Evolutionary conservation across 1,139 yeast genomes (phyloP), one percentile per base, ranked within the genome.

Genomic region (Geotrichum bryndzae): DNA sequence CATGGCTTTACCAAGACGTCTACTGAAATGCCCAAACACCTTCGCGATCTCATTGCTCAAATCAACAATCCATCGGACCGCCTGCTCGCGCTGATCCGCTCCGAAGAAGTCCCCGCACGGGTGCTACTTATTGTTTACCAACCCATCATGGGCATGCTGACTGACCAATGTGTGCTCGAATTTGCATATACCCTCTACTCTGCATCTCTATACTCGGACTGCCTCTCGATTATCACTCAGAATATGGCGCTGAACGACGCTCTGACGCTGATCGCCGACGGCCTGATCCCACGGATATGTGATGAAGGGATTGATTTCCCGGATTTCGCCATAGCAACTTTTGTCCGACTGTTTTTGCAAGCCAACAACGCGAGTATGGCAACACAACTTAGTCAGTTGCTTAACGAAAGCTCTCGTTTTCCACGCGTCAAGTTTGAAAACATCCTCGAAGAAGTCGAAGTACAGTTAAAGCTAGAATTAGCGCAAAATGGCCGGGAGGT

Each of bases 61-160:
- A 46, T 60, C 8, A 33, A 41, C 29, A 23, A 52, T n/a, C 53
- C 62, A 11, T 57, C 62, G 7, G 62, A 60, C 18, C 56, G 60
- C 23, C 58, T 60, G 7, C 35, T 56, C 55, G 55, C 58, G 10
- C 53, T 60, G 29, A 53, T 60, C 13, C 22, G 48, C 31, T 25
- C 58, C 2, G 22, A 23, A 10, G 59, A 60, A 22, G 58, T 60
- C 13, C 62, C 62, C 3, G 31, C 58, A 3, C 54, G 54, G 13
- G 60, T 60, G 1, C 25, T 60, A 2, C 27, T 53, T 23, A 46
- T 54, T 5, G 18, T 60, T 25, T 60, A 60, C 33, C 46, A 38
- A n/a, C 60, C 62, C 3, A 29, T 60, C 3, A 51, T 51, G 41
- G 62, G 62, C 27, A 33, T 45, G 15, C 51, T 60, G 10, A 15